Conservation (phyloP, 768 basidiomycete genomes). For the Kwoniella newhampshirensis region DNA sequence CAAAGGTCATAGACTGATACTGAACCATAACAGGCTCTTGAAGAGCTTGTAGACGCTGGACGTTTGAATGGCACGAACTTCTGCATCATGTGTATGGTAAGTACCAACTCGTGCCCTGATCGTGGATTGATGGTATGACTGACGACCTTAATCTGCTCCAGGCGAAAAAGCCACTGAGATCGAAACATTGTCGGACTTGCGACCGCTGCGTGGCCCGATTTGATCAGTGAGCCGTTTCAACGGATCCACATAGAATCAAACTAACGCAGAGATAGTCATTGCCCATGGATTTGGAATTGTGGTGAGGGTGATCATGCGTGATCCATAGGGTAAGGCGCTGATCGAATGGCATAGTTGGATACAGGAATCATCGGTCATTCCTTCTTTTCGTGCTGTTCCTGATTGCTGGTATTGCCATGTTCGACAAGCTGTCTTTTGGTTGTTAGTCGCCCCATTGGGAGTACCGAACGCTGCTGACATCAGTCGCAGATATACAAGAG, state of each 20-base stretch:
- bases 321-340: background rate
- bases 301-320: conserved; percentile 58
- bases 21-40: conserved; percentile 66
- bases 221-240: conserved; percentile 72
- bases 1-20: background rate
- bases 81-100: conserved; percentile 90
- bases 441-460: conserved; percentile 60
- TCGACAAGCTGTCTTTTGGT: conserved; percentile 78
- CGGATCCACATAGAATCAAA: background rate
- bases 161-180: conserved; percentile 85
- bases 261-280: conserved; percentile 64
- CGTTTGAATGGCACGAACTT: conserved; percentile 93
- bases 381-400: conserved; percentile 85
- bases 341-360: conserved; percentile 63
- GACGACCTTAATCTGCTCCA: conserved; percentile 35
- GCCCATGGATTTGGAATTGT: conserved; percentile 99
- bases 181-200: conserved; percentile 92
- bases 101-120: no score
- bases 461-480: conserved; percentile 2
- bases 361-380: conserved; percentile 94
- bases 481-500: conserved; percentile 57
- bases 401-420: conserved; percentile 73
- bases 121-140: no score
- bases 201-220: conserved; percentile 84
- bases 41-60: conserved; percentile 83